A percentile compares a stretch with the other conserved stretches of the same genome.
Conservation (phyloP, 73 alveolate species). For the Tetrahymena malaccensis region DNA sequence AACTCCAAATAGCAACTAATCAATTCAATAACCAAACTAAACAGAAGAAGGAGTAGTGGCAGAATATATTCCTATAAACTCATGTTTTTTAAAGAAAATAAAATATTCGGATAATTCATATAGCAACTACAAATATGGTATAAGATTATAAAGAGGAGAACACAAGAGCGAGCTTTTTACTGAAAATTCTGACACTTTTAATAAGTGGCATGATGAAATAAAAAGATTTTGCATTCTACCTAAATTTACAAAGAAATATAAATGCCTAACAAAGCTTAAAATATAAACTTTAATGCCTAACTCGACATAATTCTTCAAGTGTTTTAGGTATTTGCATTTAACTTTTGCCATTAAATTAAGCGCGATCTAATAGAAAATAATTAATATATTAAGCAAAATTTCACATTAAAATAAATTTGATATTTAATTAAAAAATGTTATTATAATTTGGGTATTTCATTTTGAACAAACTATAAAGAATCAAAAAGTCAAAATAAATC, state of each 20-base stretch:
- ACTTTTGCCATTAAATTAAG: neutral
- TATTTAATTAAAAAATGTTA: no score
- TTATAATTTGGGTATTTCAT: no score
- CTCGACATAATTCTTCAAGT: neutral
- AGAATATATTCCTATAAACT: neutral
- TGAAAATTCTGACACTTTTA: slow-evolving; percentile 9
- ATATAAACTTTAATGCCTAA: neutral
- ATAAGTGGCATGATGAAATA: slow-evolving; percentile 26
- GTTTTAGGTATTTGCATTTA: neutral
- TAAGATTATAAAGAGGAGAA: slow-evolving; percentile 1
- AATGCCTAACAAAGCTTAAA: neutral
- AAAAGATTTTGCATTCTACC: slow-evolving; percentile 30
- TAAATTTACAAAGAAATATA: slow-evolving; percentile 29
- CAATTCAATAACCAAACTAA: neutral
- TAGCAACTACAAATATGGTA: slow-evolving; percentile 27
- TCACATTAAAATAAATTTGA: neutral
- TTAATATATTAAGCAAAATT: neutral
- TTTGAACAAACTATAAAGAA: no score
- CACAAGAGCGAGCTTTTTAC: slow-evolving; percentile 24
- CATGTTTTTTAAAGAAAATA: slow-evolving; percentile 19
- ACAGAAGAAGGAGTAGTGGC: neutral
- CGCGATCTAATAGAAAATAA: neutral
- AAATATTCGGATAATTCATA: slow-evolving; percentile 19
- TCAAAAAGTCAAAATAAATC: no score
- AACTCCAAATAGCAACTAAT: neutral